Evolutionary conservation across 108 stramenopile genomes (phyloP).

Genomic region (Chaetoceros tenuissimus): DNA sequence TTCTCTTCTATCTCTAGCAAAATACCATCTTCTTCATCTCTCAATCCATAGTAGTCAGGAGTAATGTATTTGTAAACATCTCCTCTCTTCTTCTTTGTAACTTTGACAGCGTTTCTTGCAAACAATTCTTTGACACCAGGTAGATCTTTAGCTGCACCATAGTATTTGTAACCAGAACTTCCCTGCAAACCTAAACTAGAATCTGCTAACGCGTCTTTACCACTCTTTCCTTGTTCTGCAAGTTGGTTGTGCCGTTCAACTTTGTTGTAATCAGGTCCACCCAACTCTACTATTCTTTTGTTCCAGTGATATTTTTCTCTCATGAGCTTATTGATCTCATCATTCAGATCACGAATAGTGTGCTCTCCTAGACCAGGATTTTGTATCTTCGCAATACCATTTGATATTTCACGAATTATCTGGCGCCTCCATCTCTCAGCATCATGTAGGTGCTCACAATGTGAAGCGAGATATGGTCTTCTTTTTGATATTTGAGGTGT

Average conservation of each 20-base stretch:
- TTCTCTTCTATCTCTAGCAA: slow-evolving; percentile 69
- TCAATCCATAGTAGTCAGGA: slow-evolving; percentile 87
- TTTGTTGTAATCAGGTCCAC: slow-evolving; percentile 76
- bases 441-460: slow-evolving; percentile 75
- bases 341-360: slow-evolving; percentile 94
- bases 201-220: slow-evolving; percentile 37
- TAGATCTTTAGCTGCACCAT: slow-evolving; percentile 90
- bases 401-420: slow-evolving; percentile 79
- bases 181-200: slow-evolving; percentile 49
- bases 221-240: slow-evolving; percentile 31
- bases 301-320: slow-evolving; percentile 95
- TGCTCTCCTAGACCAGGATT: slow-evolving; percentile 93
- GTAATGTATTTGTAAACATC: slow-evolving; percentile 82
- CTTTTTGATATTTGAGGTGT: slow-evolving; percentile 16
- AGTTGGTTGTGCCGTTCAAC: slow-evolving; percentile 59
- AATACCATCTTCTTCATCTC: slow-evolving; percentile 90
- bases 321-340: slow-evolving; percentile 92
- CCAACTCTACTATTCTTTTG: slow-evolving; percentile 77
- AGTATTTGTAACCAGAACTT: slow-evolving; percentile 83
- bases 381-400: slow-evolving; percentile 82
- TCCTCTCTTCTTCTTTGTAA: slow-evolving; percentile 56
- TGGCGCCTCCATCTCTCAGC: slow-evolving; percentile 68
- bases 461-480: slow-evolving; percentile 84
- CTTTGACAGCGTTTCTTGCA: slow-evolving; percentile 40
- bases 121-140: slow-evolving; percentile 93